Base-by-base conservation (phyloP, 768 basidiomycete species). In the Termitomyces sp. region DNA sequence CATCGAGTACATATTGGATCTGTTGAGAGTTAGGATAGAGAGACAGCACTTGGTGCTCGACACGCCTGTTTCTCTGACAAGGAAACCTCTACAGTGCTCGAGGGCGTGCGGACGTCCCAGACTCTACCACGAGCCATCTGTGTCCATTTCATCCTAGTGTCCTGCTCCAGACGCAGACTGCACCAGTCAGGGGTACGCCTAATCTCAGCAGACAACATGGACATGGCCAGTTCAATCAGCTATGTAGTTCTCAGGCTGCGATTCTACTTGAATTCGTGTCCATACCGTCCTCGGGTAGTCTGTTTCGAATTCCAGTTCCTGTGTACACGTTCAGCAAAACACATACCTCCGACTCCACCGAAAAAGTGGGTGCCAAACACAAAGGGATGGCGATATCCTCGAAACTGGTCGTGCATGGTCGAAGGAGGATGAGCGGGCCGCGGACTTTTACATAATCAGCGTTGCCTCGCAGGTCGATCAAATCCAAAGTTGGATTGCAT, bases 221-320 rank as follows among this genome's bases (percentile, higher is more conserved):
- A 74, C 81, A 84, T 83, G 1, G 80, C 81, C 50, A 81, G 63
- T 50, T 84, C 82, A 32, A 68, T 60, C 6, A 83, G 72, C 81
- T 83, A 41, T 32, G 1, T 7, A 44, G 33, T 47, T 36, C 35
- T 40, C 52, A 58, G 57, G 26, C 9, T 44, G 36, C 46, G 32
- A n/a, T 30, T 44, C 47, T 36, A 41, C 40, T 4, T 33, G 10
- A 16, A 40, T 50, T 38, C 16, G 28, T 28, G 30, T 59, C 43
- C 74, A 68, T 60, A 82, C 82, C 30, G 82, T 82, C 65, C 79
- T 73, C 33, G 81, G 80, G 51, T 71, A 69, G 61, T 82, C 82
- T 79, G 12, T n/a, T 7, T 35, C 23, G 1, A 43, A 51, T 50
- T 28, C 48, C 18, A 20, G 35, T 49, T 13, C 20, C 8, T 26